These are phyloP conservation scores for Metschnikowia gelsemii DNA, from an alignment of 805 yeast species.

Conservation along the genomic window DNA sequence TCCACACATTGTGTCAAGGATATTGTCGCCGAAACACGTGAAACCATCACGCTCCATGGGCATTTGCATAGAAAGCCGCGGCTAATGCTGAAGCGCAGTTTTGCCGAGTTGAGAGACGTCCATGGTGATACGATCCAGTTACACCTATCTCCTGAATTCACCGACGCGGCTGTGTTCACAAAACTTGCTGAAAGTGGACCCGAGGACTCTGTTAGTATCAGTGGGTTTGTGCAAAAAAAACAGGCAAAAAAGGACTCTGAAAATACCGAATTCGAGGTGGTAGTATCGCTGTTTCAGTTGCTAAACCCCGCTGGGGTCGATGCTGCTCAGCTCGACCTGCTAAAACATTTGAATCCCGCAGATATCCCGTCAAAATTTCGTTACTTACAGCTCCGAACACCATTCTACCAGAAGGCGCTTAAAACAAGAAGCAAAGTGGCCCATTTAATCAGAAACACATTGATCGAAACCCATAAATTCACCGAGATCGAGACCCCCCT, in stretches of 20 bases:
- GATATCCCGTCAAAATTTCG: conserved; percentile 79
- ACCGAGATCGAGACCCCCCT: conserved; percentile 91
- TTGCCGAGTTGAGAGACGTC: conserved; percentile 73
- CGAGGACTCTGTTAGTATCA: conserved; percentile 73
- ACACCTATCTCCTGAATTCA: conserved; percentile 40
- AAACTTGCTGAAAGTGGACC: conserved; percentile 50
- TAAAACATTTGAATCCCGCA: conserved; percentile 48
- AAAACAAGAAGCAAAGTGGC: conserved; percentile 58
- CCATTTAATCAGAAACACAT: conserved; percentile 39
- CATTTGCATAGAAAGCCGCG: conserved; percentile 81
- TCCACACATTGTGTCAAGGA: conserved; percentile 31
- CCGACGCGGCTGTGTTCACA: conserved; percentile 33
- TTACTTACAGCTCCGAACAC: conserved; percentile 73
- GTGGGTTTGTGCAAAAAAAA: conserved; percentile 50
- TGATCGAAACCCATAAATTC: conserved; percentile 48
- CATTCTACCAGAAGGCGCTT: conserved; percentile 54
- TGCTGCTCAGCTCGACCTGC: conserved; percentile 66
- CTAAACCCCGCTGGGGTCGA: conserved; percentile 63
- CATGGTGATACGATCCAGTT: conserved; percentile 66
- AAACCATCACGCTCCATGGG: conserved; percentile 60
- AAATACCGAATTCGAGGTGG: conserved; percentile 53
- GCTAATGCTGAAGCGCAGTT: conserved; percentile 64
- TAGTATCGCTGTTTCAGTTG: conserved; percentile 48
- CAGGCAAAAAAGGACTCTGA: conserved; percentile 19
- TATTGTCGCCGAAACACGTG: conserved; percentile 12